These are phyloP conservation scores for Cyclotella choctawhatcheeana DNA, from an alignment of 108 stramenopile species.

Conservation along the genomic window DNA sequence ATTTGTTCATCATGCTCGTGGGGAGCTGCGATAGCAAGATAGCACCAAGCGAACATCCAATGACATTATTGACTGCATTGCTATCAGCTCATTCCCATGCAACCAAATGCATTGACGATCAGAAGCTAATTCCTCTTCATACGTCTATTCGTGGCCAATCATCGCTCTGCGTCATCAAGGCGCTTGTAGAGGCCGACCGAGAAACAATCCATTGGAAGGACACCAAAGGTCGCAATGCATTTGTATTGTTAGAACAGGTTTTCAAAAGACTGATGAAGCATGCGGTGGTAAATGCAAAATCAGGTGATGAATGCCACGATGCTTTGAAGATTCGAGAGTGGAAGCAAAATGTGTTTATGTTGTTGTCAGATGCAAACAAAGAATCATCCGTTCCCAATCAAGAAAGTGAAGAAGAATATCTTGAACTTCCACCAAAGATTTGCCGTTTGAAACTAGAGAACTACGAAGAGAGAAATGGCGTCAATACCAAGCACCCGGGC, in stretches of 20 bases:
- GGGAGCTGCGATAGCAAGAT: background rate
- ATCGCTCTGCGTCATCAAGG: constrained; percentile 17
- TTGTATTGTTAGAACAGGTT: constrained; percentile 18
- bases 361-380: constrained; percentile 23
- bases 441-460: no score
- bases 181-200: constrained; percentile 24
- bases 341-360: constrained; percentile 10
- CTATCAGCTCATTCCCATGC: constrained; percentile 29
- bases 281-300: background rate
- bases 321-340: background rate
- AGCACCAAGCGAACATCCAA: background rate
- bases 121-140: constrained; percentile 45
- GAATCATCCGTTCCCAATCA: no score
- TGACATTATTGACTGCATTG: constrained; percentile 26
- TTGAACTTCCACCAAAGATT: no score
- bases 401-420: background rate
- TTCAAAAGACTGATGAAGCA: constrained; percentile 20
- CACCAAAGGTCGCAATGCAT: constrained; percentile 36
- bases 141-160: constrained; percentile 37
- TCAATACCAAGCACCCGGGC: no score
- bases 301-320: background rate
- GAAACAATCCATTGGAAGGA: constrained; percentile 32
- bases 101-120: constrained; percentile 41
- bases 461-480: no score
- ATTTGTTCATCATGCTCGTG: constrained; percentile 27